Conservation (phyloP, 257 asterid genomes). For the Solanum ossicruentum region DNA sequence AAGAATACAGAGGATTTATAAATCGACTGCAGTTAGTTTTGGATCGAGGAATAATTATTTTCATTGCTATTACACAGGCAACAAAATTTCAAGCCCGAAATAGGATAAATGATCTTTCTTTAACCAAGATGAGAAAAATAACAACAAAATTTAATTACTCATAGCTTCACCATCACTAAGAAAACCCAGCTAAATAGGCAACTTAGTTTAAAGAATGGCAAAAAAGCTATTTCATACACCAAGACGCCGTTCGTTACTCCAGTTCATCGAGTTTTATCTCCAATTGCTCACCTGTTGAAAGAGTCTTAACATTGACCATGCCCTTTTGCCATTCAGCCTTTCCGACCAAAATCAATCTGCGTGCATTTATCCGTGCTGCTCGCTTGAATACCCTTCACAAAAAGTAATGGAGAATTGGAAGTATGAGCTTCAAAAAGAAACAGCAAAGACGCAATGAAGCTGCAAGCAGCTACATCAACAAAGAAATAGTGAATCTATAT, state of each 20-base stretch:
- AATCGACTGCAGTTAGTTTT: background rate
- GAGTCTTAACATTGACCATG: constrained; percentile 70
- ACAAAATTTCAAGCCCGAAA: background rate
- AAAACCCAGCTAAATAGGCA: background rate
- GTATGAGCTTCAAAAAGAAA: background rate
- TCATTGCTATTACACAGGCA: background rate
- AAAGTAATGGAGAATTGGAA: background rate
- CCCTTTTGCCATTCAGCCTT: constrained; percentile 85
- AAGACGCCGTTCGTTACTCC: constrained; percentile 12
- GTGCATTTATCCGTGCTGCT: constrained; percentile 69
- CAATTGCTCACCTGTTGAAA: constrained; percentile 69
- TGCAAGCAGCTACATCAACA: background rate
- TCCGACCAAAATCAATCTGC: constrained; percentile 73
- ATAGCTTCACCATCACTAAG: background rate
- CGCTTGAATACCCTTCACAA: constrained; percentile 71
- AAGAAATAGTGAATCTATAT: background rate
- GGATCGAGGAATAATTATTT: background rate
- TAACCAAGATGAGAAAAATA: background rate
- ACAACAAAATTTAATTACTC: background rate
- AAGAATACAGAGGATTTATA: background rate
- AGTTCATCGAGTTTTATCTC: constrained; percentile 62
- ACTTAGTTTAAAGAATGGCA: background rate
- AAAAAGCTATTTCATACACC: background rate
- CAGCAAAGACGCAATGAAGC: background rate
- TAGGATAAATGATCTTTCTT: background rate